Evolutionary conservation across 31 red algal genomes (phyloP), one percentile per base, ranked within the genome.

Genomic region (Endocladia muricata): DNA sequence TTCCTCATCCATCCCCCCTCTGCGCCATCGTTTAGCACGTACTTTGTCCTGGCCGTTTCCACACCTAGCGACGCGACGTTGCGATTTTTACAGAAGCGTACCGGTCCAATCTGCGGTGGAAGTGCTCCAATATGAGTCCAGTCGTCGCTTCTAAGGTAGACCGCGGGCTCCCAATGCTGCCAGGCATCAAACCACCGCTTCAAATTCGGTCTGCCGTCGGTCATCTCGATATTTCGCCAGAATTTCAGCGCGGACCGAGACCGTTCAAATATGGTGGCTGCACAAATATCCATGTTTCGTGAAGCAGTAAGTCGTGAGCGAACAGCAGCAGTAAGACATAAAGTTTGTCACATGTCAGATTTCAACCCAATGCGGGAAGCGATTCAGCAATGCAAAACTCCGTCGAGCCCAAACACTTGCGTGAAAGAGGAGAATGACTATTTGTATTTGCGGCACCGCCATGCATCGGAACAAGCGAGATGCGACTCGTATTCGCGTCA

Each of bases 31-130:
- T 69, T 92, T 37, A 85, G 74, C 38, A 85, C 81, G 47, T 74
- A 60, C 33, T 62, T 55, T 37, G 34, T 41, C 36, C 89, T 74
- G 13, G 55, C 58, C n/a, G 70, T 76, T 43, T 84, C 78, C n/a
- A 91, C 73, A 7, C 23, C 25, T 0, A 68, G 23, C 17, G 88
- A 91, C 2, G 73, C n/a, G 6, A 54, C 21, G 4, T 30, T 35
- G 13, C 88, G 78, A 11, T 49, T 76, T 0, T 49, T 8, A n/a
- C 52, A 42, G 76, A 91, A 91, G 13, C 38, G 30, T 3, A 77
- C 78, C 2, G 88, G 88, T 32, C 89, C 89, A 7, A 92, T 79
- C 52, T 92, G 89, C 7, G 89, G 89, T 2, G 89, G 89, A 19
- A 92, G 64, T 32, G 80, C 89, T 3, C 80, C 67, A 42, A 84